Percentiles rank a stretch among this genome's conserved stretches.
phyloP scores from a whole-genome alignment of 257 asterid genomes.

The Parsonsia alboflavescens region DNA sequence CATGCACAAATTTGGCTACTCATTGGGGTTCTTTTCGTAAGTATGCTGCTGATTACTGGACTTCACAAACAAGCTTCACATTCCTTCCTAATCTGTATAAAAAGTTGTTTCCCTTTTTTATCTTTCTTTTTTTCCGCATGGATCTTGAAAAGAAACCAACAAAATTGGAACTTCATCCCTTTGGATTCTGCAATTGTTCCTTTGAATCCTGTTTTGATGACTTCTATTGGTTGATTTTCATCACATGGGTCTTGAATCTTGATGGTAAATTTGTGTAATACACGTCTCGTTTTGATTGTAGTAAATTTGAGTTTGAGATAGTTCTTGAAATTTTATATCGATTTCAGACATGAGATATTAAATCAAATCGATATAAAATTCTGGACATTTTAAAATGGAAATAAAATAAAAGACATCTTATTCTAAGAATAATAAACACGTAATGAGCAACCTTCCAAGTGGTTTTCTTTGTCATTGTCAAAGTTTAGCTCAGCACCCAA shows the following conservation, averaged over 20 bases:
- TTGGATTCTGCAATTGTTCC: neutral
- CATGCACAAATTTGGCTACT: neutral
- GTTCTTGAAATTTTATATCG: too few relatives aligned
- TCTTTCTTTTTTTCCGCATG: neutral
- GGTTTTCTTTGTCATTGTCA: too few relatives aligned
- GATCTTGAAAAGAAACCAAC: too few relatives aligned
- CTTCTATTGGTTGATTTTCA: neutral
- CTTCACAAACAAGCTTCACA: neutral
- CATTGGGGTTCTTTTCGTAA: neutral
- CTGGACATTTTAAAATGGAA: too few relatives aligned
- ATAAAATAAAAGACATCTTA: too few relatives aligned
- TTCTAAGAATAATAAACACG: too few relatives aligned
- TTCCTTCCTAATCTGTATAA: neutral
- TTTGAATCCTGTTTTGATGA: neutral
- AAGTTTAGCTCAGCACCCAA: too few relatives aligned
- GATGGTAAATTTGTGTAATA: neutral
- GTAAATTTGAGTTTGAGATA: too few relatives aligned
- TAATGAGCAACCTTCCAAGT: too few relatives aligned
- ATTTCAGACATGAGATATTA: too few relatives aligned
- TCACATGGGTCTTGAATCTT: neutral
- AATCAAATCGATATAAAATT: too few relatives aligned
- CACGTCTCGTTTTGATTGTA: too few relatives aligned
- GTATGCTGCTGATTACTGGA: neutral
- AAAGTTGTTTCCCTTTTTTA: neutral
- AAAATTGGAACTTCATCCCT: neutral